Conservation (phyloP, 805 yeast genomes). For the Candida sakaeoensis region DNA sequence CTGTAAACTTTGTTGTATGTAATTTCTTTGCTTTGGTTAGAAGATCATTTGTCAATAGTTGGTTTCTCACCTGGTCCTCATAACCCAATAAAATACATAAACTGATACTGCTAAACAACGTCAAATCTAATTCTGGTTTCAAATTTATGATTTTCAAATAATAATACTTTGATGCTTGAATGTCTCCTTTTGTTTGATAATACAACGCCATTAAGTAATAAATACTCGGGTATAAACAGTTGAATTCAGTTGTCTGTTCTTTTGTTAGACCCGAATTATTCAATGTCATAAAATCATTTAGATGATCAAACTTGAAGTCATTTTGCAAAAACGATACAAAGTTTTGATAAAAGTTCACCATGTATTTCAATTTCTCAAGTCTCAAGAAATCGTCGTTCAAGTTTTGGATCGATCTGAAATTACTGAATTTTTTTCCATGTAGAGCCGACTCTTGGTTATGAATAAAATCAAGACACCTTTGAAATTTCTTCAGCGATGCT, state of each 20-base stretch:
- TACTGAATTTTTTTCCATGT: constrained; percentile 8
- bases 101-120: constrained; percentile 26
- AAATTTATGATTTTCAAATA: constrained; percentile 30
- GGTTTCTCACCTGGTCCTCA: constrained; percentile 12
- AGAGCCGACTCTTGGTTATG: constrained; percentile 20
- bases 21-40: not conserved
- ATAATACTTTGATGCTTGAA: constrained; percentile 36
- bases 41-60: not conserved
- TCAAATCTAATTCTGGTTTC: constrained; percentile 19
- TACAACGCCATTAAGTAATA: constrained; percentile 38
- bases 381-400: constrained; percentile 18
- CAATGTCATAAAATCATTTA: constrained; percentile 28
- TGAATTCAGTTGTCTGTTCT: constrained; percentile 37
- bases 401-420: constrained; percentile 4
- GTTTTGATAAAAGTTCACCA: constrained; percentile 32
- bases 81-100: constrained; percentile 23
- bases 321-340: constrained; percentile 32
- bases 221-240: constrained; percentile 32
- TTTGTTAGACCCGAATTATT: constrained; percentile 37
- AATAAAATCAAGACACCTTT: constrained; percentile 30
- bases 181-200: constrained; percentile 35
- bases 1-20: not conserved
- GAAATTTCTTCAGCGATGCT: constrained; percentile 34
- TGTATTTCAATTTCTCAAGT: constrained; percentile 24
- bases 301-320: constrained; percentile 19